Base-by-base conservation (phyloP, 176 grass and related monocot species). In the Eleusine coracana region DNA sequence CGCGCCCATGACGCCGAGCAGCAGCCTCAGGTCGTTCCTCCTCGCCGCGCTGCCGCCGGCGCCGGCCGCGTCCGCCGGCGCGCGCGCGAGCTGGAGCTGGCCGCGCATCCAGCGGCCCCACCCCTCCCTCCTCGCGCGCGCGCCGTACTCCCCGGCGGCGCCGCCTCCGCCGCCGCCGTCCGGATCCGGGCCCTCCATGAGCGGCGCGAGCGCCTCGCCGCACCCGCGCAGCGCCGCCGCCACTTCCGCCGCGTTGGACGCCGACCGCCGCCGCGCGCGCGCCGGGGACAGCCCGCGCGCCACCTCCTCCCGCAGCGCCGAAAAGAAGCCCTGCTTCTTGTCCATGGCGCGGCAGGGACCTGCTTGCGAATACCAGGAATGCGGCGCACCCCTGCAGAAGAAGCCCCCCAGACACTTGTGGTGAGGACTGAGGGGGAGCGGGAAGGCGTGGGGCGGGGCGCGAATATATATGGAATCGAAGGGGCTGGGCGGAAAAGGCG, bases 321-420 rank as follows among this genome's bases (percentile, higher is more conserved):
- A 89, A 75, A 95, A 95, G 87, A 92, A 92, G 79, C 90, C 90
- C 82, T 92, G 90, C 90, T 89, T 96, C 81, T 75, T 96, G 80
- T 92, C 93, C 93, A 96, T 96, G 83, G 82, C 3, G 31, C 2
- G 51, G 45, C 29, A 71, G 17, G 73, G 82, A 70, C 51, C 73
- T 82, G 48, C 6, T 68, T 21, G 90, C 8, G 40, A 92, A 78
- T 82, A 18, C 0, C 6, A 8, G 58, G 34, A 75, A 42, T 25
- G 38, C 1, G n/a, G 11, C 37, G 83, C 59, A 10, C 75, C 9
- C 66, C 34, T 5, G 9, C n/a, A 27, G 63, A 81, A 62, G 62
- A 65, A 74, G 25, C 4, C 61, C 42, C 31, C 55, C 65, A 62
- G 80, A 63, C 39, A 28, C 16, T 38, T 44, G 51, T 37, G 21